Conservation (phyloP, 2,329 filamentous ascomycete genomes). For the Daldinia sp. region DNA sequence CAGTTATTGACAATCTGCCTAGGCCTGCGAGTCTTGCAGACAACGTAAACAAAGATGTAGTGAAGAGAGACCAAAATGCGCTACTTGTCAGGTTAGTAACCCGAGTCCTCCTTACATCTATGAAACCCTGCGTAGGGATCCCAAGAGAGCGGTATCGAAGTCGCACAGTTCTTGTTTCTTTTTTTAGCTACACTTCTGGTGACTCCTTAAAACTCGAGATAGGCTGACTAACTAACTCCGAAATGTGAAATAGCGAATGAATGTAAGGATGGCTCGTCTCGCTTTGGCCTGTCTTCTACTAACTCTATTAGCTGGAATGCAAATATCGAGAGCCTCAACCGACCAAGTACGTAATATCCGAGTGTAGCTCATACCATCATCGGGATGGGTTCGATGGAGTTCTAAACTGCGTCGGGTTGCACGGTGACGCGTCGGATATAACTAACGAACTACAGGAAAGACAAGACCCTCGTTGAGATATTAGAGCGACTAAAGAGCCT, state of each 20-base stretch:
- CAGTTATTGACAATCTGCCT: slow-evolving; percentile 12
- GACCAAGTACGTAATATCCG: slow-evolving; percentile 62
- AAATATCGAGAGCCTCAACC: slow-evolving; percentile 67
- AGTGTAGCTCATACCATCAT: slow-evolving; percentile 14
- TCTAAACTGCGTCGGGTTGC: slow-evolving; percentile 20
- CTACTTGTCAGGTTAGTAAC: slow-evolving; percentile 55
- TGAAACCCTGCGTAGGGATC: background rate
- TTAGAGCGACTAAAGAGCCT: slow-evolving; percentile 64
- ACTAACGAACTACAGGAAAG: slow-evolving; percentile 58
- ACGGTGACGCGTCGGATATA: slow-evolving; percentile 19
- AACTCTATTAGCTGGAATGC: slow-evolving; percentile 58
- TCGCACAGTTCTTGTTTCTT: slow-evolving; percentile 16
- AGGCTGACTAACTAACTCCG: slow-evolving; percentile 24
- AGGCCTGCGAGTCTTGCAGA: slow-evolving; percentile 65
- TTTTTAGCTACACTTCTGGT: slow-evolving; percentile 14
- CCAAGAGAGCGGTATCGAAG: slow-evolving; percentile 7
- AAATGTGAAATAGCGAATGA: slow-evolving; percentile 43
- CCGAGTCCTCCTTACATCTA: slow-evolving; percentile 12
- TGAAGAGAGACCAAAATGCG: slow-evolving; percentile 68
- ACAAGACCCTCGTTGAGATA: slow-evolving; percentile 69
- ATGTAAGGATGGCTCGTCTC: slow-evolving; percentile 35
- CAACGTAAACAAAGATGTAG: slow-evolving; percentile 71
- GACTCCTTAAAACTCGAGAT: slow-evolving; percentile 12
- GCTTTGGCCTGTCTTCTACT: slow-evolving; percentile 22
- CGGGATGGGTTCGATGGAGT: slow-evolving; percentile 17